Percentiles rank a stretch among this genome's conserved stretches.
phyloP scores from a whole-genome alignment of 225 moss, liverwort and hornwort genomes.

The Anthoceros angustus region DNA sequence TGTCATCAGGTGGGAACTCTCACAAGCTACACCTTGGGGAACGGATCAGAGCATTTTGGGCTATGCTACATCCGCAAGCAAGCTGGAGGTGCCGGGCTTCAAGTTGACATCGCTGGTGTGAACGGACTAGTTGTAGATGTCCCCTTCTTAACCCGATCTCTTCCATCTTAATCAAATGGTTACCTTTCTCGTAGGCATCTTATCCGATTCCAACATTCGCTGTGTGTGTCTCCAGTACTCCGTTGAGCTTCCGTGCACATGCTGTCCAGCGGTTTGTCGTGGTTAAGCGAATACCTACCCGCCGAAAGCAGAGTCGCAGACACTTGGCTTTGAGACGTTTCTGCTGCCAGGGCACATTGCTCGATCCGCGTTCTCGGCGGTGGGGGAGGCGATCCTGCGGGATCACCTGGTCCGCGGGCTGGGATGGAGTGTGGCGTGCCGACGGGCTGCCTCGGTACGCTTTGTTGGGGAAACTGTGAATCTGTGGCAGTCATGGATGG shows the following conservation, averaged over 20 bases:
- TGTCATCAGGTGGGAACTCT: conserved; percentile 55
- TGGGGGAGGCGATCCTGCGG: too few relatives aligned
- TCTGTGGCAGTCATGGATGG: too few relatives aligned
- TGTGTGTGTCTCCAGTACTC: background rate
- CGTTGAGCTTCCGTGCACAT: too few relatives aligned
- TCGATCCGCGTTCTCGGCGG: too few relatives aligned
- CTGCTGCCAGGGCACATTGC: background rate
- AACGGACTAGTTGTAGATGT: conserved; percentile 51
- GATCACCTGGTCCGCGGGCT: too few relatives aligned
- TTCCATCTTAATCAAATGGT: conserved; percentile 10
- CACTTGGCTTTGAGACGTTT: background rate
- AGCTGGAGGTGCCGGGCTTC: conserved; percentile 57
- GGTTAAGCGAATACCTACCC: background rate
- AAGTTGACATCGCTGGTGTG: conserved; percentile 51
- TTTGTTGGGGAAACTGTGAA: too few relatives aligned
- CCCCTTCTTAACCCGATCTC: conserved; percentile 46
- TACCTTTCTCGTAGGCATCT: too few relatives aligned
- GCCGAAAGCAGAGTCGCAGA: background rate
- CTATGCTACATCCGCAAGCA: conserved; percentile 65
- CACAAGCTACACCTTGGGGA: conserved; percentile 53
- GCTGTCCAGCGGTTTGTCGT: background rate
- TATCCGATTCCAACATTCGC: background rate
- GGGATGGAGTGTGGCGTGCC: too few relatives aligned
- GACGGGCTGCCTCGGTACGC: too few relatives aligned
- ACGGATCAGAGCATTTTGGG: conserved; percentile 50